Base-by-base conservation (phyloP, 805 yeast genomes). In the Yarrowia osloensis region DNA sequence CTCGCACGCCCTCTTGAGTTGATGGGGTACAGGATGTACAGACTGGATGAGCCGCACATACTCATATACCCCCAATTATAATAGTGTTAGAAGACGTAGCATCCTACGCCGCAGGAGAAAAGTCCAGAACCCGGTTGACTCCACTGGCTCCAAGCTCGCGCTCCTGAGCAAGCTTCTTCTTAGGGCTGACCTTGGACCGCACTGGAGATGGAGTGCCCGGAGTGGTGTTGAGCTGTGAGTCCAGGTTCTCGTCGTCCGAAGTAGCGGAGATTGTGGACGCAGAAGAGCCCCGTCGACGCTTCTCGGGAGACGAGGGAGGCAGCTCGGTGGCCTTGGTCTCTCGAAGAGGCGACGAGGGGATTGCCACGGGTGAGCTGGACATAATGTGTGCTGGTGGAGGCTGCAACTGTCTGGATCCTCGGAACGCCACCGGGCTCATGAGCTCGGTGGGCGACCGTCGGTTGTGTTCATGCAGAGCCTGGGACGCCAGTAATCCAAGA, bases 401-500 rank as follows among this genome's bases (percentile, higher is more conserved):
- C 24, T 61, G 54, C 13, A 61, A 15, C 13, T 61, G 66, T 17
- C 49, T 8, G 12, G 65, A 26, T 4, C 52, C 52, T 13, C 65
- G 65, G 44, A 71, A 67, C n/a, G 69, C 70, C 24, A 71, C 71
- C 1, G 72, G 73, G 33, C 73, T 71, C 71, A 70, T 68, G 42
- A 73, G 65, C 28, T 74, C 69, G n/a, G 67, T 33, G 26, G 62
- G 67, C 50, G 49, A 69, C 63, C 55, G 73, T 68, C 67, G 78
- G 79, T 66, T 80, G 82, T 44, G 50, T 79, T 78, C 35, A 21
- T 65, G 65, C 67, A 67, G 47, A 0, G 82, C 86, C 70, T 84
- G 87, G 47, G 84, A 79, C 3, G 88, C 88, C 66, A 85, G 75
- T 67, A 83, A 74, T 15, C 87, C 88, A 55, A 85, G 75, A 0